A percentile compares a stretch with the other conserved stretches of the same genome.
phyloP scores from a whole-genome alignment of 1,284 basidiomycete species.

The Leccinum fuscescens region DNA sequence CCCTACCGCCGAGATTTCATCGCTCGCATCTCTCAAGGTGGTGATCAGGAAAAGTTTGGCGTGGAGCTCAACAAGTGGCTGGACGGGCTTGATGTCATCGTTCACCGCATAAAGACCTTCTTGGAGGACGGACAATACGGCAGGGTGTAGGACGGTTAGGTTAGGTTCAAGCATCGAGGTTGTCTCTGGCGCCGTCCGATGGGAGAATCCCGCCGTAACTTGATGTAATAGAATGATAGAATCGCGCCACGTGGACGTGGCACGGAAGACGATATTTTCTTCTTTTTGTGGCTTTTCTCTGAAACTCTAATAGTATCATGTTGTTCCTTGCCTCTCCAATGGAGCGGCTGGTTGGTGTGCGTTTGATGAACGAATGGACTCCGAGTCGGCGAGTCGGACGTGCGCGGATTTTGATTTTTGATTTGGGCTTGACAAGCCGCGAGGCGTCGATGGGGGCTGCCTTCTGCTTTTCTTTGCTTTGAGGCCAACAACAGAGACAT shows the following conservation, averaged over 20 bases:
- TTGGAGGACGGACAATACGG: slow-evolving; percentile 68
- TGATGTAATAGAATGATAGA: slow-evolving; percentile 16
- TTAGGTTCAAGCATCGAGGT: not conserved
- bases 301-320: not conserved
- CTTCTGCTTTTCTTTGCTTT: not conserved
- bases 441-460: not conserved
- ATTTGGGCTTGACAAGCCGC: not conserved
- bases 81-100: slow-evolving; percentile 69
- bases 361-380: not conserved
- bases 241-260: slow-evolving; percentile 13
- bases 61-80: slow-evolving; percentile 81
- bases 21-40: slow-evolving; percentile 81
- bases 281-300: not conserved
- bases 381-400: not conserved
- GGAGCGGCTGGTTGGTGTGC: not conserved
- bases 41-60: slow-evolving; percentile 71
- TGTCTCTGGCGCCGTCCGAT: slow-evolving; percentile 4
- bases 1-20: slow-evolving; percentile 89
- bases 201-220: slow-evolving; percentile 16
- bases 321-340: not conserved
- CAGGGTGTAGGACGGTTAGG: slow-evolving; percentile 38
- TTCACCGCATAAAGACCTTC: slow-evolving; percentile 65
- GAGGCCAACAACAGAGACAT: not conserved
- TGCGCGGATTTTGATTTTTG: not conserved
- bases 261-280: not conserved